Conservation (phyloP, 768 basidiomycete genomes). For the Tricholoma flavovirens region DNA sequence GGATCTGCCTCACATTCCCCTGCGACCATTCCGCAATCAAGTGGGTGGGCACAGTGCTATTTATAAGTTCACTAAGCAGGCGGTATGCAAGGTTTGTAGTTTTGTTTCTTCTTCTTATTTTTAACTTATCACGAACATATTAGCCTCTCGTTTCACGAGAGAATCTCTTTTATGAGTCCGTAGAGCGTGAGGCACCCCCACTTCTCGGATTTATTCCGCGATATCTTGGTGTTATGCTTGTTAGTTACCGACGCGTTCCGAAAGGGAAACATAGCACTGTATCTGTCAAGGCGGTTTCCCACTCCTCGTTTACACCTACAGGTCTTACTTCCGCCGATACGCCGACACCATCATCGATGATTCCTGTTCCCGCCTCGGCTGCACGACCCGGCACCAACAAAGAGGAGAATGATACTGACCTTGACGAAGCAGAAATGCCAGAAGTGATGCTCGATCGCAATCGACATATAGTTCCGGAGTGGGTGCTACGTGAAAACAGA, state of each 20-base stretch:
- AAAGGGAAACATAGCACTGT: conserved; percentile 28
- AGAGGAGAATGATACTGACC: conserved; percentile 38
- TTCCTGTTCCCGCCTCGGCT: conserved; percentile 13
- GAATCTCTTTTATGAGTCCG: conserved; percentile 96
- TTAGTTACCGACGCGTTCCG: conserved; percentile 83
- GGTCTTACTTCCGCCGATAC: conserved; percentile 22
- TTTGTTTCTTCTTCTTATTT: conserved; percentile 10
- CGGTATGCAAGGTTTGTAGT: conserved; percentile 90
- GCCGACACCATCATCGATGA: conserved; percentile 11
- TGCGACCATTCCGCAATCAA: conserved; percentile 94
- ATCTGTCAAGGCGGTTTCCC: conserved; percentile 15
- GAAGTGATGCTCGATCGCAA: conserved; percentile 90
- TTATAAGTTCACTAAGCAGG: conserved; percentile 95
- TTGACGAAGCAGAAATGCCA: conserved; percentile 80
- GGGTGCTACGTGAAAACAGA: conserved; percentile 62
- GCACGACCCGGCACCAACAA: conserved; percentile 15
- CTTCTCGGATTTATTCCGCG: conserved; percentile 94
- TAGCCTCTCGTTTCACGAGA: conserved; percentile 95
- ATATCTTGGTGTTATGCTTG: conserved; percentile 97
- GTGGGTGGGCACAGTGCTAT: conserved; percentile 97
- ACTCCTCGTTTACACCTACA: conserved; percentile 21
- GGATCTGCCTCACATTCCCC: conserved; percentile 79
- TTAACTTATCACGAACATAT: conserved; percentile 15
- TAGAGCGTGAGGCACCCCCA: conserved; percentile 90
- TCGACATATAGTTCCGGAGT: conserved; percentile 94